Base-by-base conservation (phyloP, 345 rosid species). In the Aurinia saxatilis region DNA sequence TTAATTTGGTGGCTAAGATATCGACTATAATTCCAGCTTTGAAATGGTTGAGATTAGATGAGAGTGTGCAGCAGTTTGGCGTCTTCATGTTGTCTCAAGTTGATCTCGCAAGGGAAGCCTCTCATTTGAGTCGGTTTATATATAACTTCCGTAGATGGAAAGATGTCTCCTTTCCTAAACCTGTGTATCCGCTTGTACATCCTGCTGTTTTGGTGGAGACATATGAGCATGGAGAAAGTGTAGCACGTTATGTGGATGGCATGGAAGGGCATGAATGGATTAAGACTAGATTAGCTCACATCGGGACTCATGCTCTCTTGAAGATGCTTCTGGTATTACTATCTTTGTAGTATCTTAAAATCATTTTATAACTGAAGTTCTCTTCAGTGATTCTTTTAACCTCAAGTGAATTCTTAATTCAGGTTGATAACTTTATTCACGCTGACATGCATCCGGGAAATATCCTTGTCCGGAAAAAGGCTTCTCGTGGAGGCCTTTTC, bases 401-500 rank as follows among this genome's bases (percentile, higher is more conserved):
- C 69, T 57, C 14, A 44, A 44, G 14, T 59, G 34, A 34, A 42
- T 44, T 25, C 6, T 57, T 47, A 58, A 34, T 78, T 66, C 84
- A 91, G 98, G 98, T 88, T 72, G 98, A 91, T 75, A 91, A 91
- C 79, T 91, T 91, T 76, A 91, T 91, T 63, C 98, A 91, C 63
- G 98, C 98, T 60, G 98, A 91, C 73, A 91, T 91, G 98, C 98
- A 91, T 78, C 98, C 98, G 58, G 98, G 98, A 42, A 91, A 91
- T 56, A 91, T 91, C 60, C 88, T 88, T 63, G 96, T 91, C 53
- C 90, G 96, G 63, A 77, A 60, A 50, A 81, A 79, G 52, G 71
- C 81, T 48, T 88, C 96, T 37, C 76, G 78, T 64, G 88, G 88
- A 66, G 76, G 70, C 57, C 75, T 86, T 53, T 91, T 84, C 66